Conservation (phyloP, 2,329 filamentous ascomycete genomes). For the Shiraia sp. region DNA sequence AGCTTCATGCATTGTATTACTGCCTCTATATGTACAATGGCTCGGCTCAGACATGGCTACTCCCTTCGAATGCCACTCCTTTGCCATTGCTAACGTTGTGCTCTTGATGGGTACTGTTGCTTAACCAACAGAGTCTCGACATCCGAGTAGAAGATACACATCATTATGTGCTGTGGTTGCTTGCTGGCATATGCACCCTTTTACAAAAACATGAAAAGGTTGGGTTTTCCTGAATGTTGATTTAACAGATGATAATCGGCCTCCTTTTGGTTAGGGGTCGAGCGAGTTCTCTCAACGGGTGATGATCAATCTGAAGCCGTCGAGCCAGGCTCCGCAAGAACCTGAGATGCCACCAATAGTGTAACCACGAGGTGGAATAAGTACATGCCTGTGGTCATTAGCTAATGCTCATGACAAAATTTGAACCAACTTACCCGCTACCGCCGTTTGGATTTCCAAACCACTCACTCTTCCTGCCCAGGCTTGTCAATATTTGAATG, state of each 20-base stretch:
- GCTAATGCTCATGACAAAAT: conserved; percentile 10
- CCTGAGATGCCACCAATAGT: conserved; percentile 86
- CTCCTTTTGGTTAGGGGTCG: too few species aligned
- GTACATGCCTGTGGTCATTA: conserved; percentile 67
- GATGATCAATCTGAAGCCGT: conserved; percentile 83
- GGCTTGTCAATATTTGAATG: conserved; percentile 84
- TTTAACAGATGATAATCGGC: too few species aligned
- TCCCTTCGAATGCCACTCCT: too few species aligned
- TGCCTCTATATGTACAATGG: too few species aligned
- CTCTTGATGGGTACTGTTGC: too few species aligned
- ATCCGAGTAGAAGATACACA: too few species aligned
- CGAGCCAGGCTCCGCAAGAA: conserved; percentile 77
- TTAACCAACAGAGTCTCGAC: too few species aligned
- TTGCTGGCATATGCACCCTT: neutral
- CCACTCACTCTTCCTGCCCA: conserved; percentile 81
- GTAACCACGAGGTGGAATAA: conserved; percentile 89
- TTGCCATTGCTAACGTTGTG: too few species aligned
- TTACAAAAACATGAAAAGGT: too few species aligned
- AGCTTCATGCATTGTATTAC: too few species aligned
- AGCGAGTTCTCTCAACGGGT: conserved; percentile 57
- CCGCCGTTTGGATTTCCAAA: conserved; percentile 83
- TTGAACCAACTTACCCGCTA: conserved; percentile 68
- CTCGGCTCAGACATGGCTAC: too few species aligned
- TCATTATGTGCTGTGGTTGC: neutral
- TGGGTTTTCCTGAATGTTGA: too few species aligned